Base-by-base conservation (phyloP, 2,329 filamentous ascomycete genomes). In the Fusarium oligoseptatum region DNA sequence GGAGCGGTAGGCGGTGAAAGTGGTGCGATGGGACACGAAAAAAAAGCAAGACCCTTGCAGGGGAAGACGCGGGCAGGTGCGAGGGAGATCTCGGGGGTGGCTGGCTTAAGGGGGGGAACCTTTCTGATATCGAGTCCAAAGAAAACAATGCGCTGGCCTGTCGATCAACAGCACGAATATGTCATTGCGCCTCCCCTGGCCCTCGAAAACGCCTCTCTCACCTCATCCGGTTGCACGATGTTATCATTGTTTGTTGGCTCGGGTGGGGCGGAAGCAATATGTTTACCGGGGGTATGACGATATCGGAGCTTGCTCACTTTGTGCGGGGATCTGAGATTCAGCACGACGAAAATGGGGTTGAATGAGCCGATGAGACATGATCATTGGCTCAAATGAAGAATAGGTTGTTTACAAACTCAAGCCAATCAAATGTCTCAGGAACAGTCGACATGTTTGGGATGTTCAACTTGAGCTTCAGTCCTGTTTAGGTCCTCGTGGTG, bases 161-260 rank as follows among this genome's bases (percentile, higher is more conserved):
- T 69, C 61, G 74, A 77, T 77, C 76, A 68, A 67, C 36, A 60
- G 39, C 37, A 65, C 52, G 24, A 71, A 67, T 64, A 68, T 76
- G 68, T 79, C 75, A 79, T 75, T 66, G 66, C 66, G 67, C 71
- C 65, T 68, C 66, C 43, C 64, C 61, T 64, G 58, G 39, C 61
- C 39, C 65, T 67, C 36, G 50, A 61, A 55, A 58, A 60, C 41
- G 57, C 32, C 65, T 32, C 52, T 71, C 56, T 74, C 62, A 73
- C 73, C 73, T 74, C 73, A 71, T 68, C 58, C 55, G 36, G 60
- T 41, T 37, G 50, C 36, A 43, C 52, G 58, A 76, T 76, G 73
- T 74, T 76, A 71, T 76, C 73, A 76, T 75, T 56, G 12, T 65
- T 74, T 52, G 58, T 64, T 73, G 68, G 73, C 67, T 66, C 64